Base-by-base conservation (phyloP, 495 filamentous ascomycete genomes). In the Ramalina peruviana region DNA sequence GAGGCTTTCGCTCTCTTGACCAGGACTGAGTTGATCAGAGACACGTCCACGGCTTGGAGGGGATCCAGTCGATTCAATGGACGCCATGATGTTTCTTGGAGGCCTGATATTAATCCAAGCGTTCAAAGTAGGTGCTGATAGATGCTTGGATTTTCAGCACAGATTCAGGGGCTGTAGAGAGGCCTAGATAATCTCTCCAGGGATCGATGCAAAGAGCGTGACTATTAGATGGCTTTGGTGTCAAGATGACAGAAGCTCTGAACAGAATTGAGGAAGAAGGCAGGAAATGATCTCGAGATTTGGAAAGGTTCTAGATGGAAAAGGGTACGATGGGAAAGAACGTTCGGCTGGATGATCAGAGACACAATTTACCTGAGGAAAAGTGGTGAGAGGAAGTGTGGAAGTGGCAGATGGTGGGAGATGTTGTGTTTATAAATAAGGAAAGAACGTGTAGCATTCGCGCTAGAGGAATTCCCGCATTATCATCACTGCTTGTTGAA, bases 1-100 rank as follows among this genome's bases (percentile, higher is more conserved):
- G 30, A 33, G 30, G 30, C 9, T 33, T 7, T 3, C 30, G 12
- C 1, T 33, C 30, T 33, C 30, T 33, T 33, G 30, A 7, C 30
- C 30, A 33, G 30, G 30, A 33, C 30, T 33, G 43, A 64, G 62
- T 39, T 56, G 53, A 36, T 49, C 33, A 48, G 61, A 60, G 17
- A 50, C n/a, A 21, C 58, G 55, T 9, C 69, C 68, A 51, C 71
- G 67, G 47, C 65, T 60, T 44, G 55, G 59, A 25, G 75, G 72
- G 40, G 75, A 78, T 36, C 71, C 74, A 23, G 67, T 69, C 15
- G 71, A 68, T 26, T 62, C 54, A 19, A 62, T 47, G 23, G 61
- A 49, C 54, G 75, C 72, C 75, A 76, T 78, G 43, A 42, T 58
- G 41, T 21, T 13, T 26, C 20, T 27, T 12, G 30, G 17, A 21